These are phyloP conservation scores for Daldinia childiae DNA, from an alignment of 495 filamentous ascomycete genomes.

Conservation along the genomic window DNA sequence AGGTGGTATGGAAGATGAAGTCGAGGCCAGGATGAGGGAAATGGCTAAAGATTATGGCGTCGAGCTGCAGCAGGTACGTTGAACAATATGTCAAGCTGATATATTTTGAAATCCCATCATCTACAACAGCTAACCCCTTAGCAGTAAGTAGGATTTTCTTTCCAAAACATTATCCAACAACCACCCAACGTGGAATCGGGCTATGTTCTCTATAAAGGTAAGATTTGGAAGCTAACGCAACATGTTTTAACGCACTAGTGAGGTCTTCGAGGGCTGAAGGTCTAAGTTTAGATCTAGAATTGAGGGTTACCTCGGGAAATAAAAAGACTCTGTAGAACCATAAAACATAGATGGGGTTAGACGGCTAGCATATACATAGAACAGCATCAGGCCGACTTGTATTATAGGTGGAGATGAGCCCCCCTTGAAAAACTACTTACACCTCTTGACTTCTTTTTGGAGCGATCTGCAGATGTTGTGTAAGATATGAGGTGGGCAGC, in stretches of 20 bases:
- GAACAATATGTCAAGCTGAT: background rate
- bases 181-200: background rate
- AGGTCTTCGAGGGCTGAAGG: conserved; percentile 89
- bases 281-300: conserved; percentile 47
- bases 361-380: conserved; percentile 31
- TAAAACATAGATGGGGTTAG: conserved; percentile 23
- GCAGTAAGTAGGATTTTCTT: conserved; percentile 2
- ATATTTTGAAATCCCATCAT: background rate
- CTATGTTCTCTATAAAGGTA: background rate
- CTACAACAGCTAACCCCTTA: background rate
- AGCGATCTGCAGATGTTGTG: background rate
- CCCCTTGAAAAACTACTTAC: conserved; percentile 18
- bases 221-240: conserved; percentile 3
- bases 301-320: conserved; percentile 6
- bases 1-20: conserved; percentile 90
- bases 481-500: background rate
- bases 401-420: conserved; percentile 25
- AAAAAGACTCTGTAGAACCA: conserved; percentile 19
- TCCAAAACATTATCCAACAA: background rate
- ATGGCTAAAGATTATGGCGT: conserved; percentile 93
- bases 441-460: background rate
- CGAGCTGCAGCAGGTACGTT: conserved; percentile 73
- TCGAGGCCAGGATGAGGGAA: conserved; percentile 83
- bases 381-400: conserved; percentile 23
- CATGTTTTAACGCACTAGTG: conserved; percentile 35